phyloP scores from a whole-genome alignment of 495 filamentous ascomycete species.

The Penicillium alfredii region DNA sequence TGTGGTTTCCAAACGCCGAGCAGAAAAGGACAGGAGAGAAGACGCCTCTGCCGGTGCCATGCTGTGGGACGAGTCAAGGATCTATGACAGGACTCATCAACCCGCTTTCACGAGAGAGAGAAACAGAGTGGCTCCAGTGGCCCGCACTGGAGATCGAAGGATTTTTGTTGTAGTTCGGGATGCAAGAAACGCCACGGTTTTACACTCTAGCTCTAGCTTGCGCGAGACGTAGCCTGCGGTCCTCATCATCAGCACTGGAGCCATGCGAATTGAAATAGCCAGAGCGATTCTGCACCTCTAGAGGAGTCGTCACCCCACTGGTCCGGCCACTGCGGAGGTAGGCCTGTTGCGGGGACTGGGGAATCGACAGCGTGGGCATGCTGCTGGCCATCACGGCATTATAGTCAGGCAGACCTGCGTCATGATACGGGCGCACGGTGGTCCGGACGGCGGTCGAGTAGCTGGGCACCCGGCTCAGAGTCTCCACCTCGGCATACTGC shows the following conservation, averaged over 20 bases:
- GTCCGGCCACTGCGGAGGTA: conserved; percentile 29
- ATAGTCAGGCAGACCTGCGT: conserved; percentile 48
- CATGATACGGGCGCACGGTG: conserved; percentile 46
- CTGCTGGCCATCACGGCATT: conserved; percentile 38
- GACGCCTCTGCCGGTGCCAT: background rate
- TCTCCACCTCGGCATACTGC: conserved; percentile 56
- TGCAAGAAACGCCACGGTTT: conserved; percentile 1
- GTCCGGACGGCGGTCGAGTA: conserved; percentile 71
- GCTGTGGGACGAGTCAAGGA: too few relatives aligned
- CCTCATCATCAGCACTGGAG: conserved; percentile 32
- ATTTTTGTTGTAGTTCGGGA: conserved; percentile 1
- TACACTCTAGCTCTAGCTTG: conserved; percentile 35
- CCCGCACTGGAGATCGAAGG: conserved; percentile 13
- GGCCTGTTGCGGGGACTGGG: conserved; percentile 41
- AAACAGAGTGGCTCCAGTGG: conserved; percentile 3
- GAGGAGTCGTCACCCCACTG: conserved; percentile 23
- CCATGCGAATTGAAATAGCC: conserved; percentile 19
- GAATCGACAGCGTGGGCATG: conserved; percentile 18
- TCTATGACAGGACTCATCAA: too few relatives aligned
- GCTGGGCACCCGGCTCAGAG: conserved; percentile 69
- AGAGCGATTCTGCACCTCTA: conserved; percentile 33
- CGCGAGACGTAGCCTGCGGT: conserved; percentile 34
- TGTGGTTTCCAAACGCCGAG: conserved; percentile 19
- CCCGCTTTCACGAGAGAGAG: too few relatives aligned
- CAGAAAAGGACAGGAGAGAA: conserved; percentile 3